Percentiles rank a stretch among this genome's conserved stretches.
phyloP scores from a whole-genome alignment of 1,284 basidiomycete species.

The Marasmius sp. region DNA sequence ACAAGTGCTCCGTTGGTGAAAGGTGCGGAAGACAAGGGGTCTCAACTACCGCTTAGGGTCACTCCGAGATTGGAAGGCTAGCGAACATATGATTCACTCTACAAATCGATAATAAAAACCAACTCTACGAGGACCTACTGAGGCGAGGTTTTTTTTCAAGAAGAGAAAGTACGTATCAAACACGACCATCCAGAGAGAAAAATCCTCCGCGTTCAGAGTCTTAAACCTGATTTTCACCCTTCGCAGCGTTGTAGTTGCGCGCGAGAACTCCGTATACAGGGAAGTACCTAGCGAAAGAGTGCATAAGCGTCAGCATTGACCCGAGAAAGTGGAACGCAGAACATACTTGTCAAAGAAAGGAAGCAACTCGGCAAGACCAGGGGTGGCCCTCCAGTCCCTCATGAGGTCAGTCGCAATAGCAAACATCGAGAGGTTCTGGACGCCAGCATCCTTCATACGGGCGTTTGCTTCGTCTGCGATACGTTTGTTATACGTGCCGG shows the following conservation, averaged over 20 bases:
- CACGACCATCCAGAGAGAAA: no score
- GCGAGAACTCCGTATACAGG: conserved; percentile 39
- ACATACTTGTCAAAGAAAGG: conserved; percentile 44
- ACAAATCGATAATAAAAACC: no score
- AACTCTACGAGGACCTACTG: no score
- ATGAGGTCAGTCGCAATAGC: conserved; percentile 41
- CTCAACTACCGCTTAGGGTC: neutral
- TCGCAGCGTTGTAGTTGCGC: conserved; percentile 37
- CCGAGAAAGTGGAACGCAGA: neutral
- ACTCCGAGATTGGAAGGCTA: no score
- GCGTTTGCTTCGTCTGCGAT: conserved; percentile 44
- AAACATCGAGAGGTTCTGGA: conserved; percentile 41
- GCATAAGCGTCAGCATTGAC: neutral
- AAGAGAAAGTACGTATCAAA: no score
- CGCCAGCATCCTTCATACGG: conserved; percentile 43
- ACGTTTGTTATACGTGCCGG: conserved; percentile 36
- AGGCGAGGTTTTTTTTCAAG: no score
- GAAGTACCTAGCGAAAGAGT: conserved; percentile 30
- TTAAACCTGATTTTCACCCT: neutral
- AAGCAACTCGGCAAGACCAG: conserved; percentile 36
- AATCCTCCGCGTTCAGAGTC: no score
- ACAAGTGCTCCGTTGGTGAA: neutral
- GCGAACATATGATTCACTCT: no score
- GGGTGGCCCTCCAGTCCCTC: conserved; percentile 46
- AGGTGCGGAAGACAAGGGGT: neutral